These are phyloP conservation scores for Cystobasidium pallidum DNA, from an alignment of 1,284 basidiomycete species.

Conservation along the genomic window DNA sequence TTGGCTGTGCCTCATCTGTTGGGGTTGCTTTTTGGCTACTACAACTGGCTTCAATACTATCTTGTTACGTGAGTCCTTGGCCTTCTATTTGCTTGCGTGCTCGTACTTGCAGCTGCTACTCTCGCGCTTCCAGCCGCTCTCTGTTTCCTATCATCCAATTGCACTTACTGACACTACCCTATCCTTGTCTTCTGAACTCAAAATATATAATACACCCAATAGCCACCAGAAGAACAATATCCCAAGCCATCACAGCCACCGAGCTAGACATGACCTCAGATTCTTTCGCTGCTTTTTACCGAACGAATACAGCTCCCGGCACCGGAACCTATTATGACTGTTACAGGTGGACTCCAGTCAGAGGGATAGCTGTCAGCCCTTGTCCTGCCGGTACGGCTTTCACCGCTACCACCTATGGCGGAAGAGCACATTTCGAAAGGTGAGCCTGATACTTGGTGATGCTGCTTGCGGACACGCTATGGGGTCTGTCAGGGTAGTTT, in stretches of 20 bases:
- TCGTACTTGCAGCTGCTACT: no score
- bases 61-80: background rate
- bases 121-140: no score
- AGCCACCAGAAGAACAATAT: constrained; percentile 12
- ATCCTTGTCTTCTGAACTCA: background rate
- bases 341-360: constrained; percentile 3
- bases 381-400: constrained; percentile 27
- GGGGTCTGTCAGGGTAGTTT: background rate
- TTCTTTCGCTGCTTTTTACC: constrained; percentile 20
- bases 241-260: constrained; percentile 2
- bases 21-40: constrained; percentile 18
- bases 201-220: background rate
- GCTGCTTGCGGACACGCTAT: background rate
- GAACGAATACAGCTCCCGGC: background rate
- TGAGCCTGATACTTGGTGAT: background rate
- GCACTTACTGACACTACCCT: background rate
- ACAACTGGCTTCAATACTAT: constrained; percentile 23
- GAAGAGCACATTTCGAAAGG: constrained; percentile 25
- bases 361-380: constrained; percentile 7
- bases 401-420: constrained; percentile 17
- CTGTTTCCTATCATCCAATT: no score
- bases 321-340: constrained; percentile 13
- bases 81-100: background rate
- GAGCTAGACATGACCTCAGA: constrained; percentile 15
- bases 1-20: constrained; percentile 17